Evolutionary conservation across 2,329 filamentous ascomycete species (phyloP).

Genomic region (Harringtonia lauricola): DNA sequence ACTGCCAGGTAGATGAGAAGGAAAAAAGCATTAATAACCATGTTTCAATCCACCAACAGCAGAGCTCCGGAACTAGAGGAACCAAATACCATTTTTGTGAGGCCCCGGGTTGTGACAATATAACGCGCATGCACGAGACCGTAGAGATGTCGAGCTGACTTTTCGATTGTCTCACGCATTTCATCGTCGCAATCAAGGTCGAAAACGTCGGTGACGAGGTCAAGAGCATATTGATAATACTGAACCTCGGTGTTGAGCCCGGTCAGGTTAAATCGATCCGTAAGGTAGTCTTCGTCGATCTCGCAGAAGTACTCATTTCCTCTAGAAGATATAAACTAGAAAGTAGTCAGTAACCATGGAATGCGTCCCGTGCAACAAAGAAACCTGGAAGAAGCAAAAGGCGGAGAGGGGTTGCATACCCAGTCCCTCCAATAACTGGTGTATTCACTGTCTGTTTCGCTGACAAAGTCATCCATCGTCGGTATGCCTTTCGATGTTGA

Average conservation of each 20-base stretch:
- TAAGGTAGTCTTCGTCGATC: constrained; percentile 97
- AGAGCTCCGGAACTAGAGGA: background rate
- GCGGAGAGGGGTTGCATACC: constrained; percentile 49
- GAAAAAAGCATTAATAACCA: no score
- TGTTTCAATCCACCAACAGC: no score
- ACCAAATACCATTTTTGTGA: constrained; percentile 80
- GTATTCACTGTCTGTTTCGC: constrained; percentile 97
- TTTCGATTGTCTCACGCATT: constrained; percentile 96
- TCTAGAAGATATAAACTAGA: constrained; percentile 89
- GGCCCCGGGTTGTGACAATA: constrained; percentile 86
- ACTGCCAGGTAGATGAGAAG: constrained; percentile 36
- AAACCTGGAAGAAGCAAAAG: background rate
- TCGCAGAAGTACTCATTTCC: constrained; percentile 99
- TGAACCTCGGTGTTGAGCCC: constrained; percentile 95
- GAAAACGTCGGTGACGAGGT: constrained; percentile 95
- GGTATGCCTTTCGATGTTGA: background rate
- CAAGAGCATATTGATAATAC: constrained; percentile 97
- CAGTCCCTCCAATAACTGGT: constrained; percentile 99
- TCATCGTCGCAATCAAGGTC: constrained; percentile 98
- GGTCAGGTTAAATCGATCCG: constrained; percentile 95
- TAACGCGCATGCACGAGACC: constrained; percentile 93
- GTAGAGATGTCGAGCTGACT: constrained; percentile 90
- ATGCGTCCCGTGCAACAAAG: no score
- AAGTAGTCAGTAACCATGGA: background rate
- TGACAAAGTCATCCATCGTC: constrained; percentile 92